Evolutionary conservation across 805 yeast genomes (phyloP), one percentile per base, ranked within the genome.

Genomic region (Danielia oregonensis): DNA sequence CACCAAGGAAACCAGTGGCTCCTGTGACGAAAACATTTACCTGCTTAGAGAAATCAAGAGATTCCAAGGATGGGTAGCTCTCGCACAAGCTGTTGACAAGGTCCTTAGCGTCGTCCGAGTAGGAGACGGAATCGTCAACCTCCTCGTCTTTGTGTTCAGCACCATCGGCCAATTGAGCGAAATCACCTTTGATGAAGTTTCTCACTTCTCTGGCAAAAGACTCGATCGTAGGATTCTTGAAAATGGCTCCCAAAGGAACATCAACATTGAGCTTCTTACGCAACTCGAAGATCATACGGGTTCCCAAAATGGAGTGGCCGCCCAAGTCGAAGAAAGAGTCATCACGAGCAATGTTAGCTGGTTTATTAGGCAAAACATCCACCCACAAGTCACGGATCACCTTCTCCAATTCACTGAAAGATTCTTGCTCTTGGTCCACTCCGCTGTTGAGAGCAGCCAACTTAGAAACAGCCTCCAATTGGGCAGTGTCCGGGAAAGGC

Each of bases 251-350:
- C 42, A 93, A 68, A 16, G 98, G 97, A 34, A 93, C 68, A 41
- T 88, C 95, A 26, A 89, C 74, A 26, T 77, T 73, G 40, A 89
- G 68, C 46, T 73, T 74, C 65, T 84, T 82, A 57, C 97, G 77
- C 48, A 93, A 74, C 47, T 85, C 89, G 52, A 93, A 93, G 42
- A 93, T 91, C 96, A 93, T 88, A 57, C 94, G 78, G 0, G 99
- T 94, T 6, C 97, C 97, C 43, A 93, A 69, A 51, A 93, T 91
- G 1, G 97, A 91, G 61, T 93, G 99, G 2, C 99, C 99, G 39
- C 99, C 99, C 34, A 94, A 67, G 55, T 93, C 99, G 54, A 93
- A 93, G 76, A 93, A 93, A 1, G 95, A 85, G 58, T 93, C 98
- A 2, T 75, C 74, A 22, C 82, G 82, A 19, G 82, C 70, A 27